Base-by-base conservation (phyloP, 495 filamentous ascomycete species). In the Aspergillus nanangensis region DNA sequence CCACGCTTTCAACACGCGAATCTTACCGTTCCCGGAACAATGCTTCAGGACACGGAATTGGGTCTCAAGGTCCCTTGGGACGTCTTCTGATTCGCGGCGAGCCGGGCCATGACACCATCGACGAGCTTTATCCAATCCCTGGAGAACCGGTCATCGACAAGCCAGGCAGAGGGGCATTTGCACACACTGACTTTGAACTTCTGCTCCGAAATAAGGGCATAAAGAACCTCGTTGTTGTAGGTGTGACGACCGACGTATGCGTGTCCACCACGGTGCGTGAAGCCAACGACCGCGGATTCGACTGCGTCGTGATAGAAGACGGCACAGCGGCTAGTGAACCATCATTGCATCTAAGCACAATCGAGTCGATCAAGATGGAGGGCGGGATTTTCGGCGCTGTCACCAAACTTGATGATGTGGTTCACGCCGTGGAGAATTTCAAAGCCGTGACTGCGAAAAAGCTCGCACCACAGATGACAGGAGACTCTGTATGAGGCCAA, bases 251-350 rank as follows among this genome's bases (percentile, higher is more conserved):
- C 1, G 83, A 87, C 57, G 80, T 83, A 19, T 87, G 83, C 48
- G 82, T 88, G 4, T 79, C 76, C 15, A 83, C 78, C 1, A 87
- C 83, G 1, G 70, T 87, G 46, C 71, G 83, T 37, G 86, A 88
- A 52, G 83, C 82, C 40, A 84, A 83, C 57, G 86, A 87, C 60
- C 79, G 84, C 10, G 86, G 84, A 0, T 88, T 82, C 53, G 83
- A 88, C 49, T 88, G 84, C 40, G 53, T 81, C n/a, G 37, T 82
- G 7, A 44, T 82, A 19, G 65, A 72, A 4, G 78, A 82, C 56
- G 78, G 63, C 11, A 74, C 71, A 45, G 76, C 72, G 19, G 77
- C 79, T 18, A 62, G 56, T 14, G 73, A 78, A 41, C 62, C 64
- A 20, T 56, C 59, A n/a, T 56, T 82, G 10, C 77, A 79, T 38